phyloP scores from a whole-genome alignment of 2,329 filamentous ascomycete genomes.

The Ceratocystis huliohia region DNA sequence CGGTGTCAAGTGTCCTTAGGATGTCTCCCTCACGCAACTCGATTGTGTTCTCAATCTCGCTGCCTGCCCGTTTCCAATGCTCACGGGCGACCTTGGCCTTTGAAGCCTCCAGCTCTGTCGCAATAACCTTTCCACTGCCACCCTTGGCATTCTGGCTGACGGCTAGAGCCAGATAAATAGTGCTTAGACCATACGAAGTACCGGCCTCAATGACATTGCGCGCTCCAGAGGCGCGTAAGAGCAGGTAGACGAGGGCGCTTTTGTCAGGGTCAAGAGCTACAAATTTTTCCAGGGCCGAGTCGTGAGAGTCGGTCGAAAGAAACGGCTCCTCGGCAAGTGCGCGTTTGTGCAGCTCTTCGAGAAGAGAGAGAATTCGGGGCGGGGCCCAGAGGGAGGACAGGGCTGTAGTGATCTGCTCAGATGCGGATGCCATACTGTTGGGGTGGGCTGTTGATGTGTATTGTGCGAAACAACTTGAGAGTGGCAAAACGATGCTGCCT shows the following conservation, averaged over 20 bases:
- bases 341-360: too few species aligned
- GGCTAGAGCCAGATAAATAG: slow-evolving; percentile 49
- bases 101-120: slow-evolving; percentile 44
- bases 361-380: too few species aligned
- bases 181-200: slow-evolving; percentile 49
- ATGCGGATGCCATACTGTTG: too few species aligned
- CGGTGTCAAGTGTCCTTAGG: slow-evolving; percentile 37
- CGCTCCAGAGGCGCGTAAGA: slow-evolving; percentile 37
- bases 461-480: too few species aligned
- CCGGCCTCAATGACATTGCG: slow-evolving; percentile 45
- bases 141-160: slow-evolving; percentile 34
- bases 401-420: too few species aligned
- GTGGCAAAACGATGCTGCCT: too few species aligned
- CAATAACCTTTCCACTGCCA: slow-evolving; percentile 34
- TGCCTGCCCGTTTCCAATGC: slow-evolving; percentile 41
- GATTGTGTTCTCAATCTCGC: slow-evolving; percentile 37
- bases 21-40: slow-evolving; percentile 47
- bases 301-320: too few species aligned
- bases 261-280: slow-evolving; percentile 49
- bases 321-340: too few species aligned
- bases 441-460: too few species aligned
- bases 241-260: slow-evolving; percentile 42
- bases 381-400: too few species aligned
- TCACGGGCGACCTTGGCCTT: slow-evolving; percentile 41
- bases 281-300: slow-evolving; percentile 28